These are phyloP conservation scores for Ehretia macrophylla DNA, from an alignment of 257 asterid genomes.

Conservation along the genomic window DNA sequence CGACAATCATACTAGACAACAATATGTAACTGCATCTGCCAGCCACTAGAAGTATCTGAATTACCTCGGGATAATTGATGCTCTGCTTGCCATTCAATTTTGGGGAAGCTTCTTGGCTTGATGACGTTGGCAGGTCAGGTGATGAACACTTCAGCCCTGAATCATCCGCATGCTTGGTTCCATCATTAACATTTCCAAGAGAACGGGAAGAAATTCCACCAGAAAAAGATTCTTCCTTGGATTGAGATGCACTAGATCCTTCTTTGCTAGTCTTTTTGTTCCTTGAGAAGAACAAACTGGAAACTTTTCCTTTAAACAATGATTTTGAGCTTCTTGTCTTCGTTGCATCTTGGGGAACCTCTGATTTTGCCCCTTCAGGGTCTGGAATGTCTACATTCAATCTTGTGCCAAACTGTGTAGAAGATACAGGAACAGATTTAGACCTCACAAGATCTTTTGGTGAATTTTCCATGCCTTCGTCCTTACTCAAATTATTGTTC, in stretches of 20 bases:
- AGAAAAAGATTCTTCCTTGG: constrained; percentile 25
- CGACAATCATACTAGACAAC: neutral
- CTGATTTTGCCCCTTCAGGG: constrained; percentile 32
- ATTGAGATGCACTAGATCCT: constrained; percentile 29
- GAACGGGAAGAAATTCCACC: constrained; percentile 11
- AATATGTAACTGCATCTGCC: neutral
- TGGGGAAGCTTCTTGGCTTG: constrained; percentile 31
- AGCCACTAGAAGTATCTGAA: neutral
- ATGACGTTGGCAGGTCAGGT: constrained; percentile 24
- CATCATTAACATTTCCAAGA: constrained; percentile 23
- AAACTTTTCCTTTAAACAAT: constrained; percentile 72
- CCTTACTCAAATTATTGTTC: constrained; percentile 26
- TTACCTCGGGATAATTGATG: constrained; percentile 51
- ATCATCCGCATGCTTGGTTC: constrained; percentile 21
- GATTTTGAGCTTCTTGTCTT: constrained; percentile 55
- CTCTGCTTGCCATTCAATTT: constrained; percentile 26
- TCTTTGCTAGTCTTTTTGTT: constrained; percentile 56
- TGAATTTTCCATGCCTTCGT: constrained; percentile 33
- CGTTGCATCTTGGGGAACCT: constrained; percentile 36
- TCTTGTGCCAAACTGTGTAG: constrained; percentile 43
- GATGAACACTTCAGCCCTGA: constrained; percentile 17
- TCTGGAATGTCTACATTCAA: constrained; percentile 29
- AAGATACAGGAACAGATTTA: constrained; percentile 81
- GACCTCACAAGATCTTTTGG: constrained; percentile 66
- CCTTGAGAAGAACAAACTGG: constrained; percentile 80